These are phyloP conservation scores for Brassica juncea DNA, from an alignment of 345 rosid genomes.

Conservation along the genomic window DNA sequence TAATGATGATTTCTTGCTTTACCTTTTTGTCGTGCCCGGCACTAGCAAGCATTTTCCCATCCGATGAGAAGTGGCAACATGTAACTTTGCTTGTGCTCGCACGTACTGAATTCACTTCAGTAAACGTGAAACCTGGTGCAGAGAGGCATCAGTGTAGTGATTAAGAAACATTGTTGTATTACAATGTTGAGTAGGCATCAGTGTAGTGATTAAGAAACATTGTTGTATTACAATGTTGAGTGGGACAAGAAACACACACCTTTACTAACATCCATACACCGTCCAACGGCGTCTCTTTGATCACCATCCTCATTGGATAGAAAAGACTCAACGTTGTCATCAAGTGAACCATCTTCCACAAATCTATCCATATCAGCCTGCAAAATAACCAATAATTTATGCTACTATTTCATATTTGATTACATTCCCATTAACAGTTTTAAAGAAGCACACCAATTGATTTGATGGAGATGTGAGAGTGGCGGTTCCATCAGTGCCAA, in stretches of 20 bases:
- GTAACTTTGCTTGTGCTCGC: conserved; percentile 82
- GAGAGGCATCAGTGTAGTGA: conserved; percentile 18
- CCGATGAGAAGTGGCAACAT: conserved; percentile 94
- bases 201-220: no score
- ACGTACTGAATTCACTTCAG: conserved; percentile 64
- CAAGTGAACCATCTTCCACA: conserved; percentile 95
- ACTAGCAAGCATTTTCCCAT: conserved; percentile 93
- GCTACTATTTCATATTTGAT: conserved; percentile 3
- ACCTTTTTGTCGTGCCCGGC: conserved; percentile 99
- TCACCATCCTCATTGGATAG: conserved; percentile 86
- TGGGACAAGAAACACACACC: conserved; percentile 27
- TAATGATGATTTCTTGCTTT: conserved; percentile 1
- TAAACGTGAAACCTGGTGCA: conserved; percentile 68
- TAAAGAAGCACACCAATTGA: conserved; percentile 74
- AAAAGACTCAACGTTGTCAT: conserved; percentile 96
- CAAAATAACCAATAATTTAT: conserved; percentile 31
- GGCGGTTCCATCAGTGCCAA: conserved; percentile 60
- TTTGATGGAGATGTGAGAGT: conserved; percentile 86
- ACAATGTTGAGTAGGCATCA: no score
- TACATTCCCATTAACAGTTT: conserved; percentile 7
- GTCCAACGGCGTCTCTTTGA: conserved; percentile 74
- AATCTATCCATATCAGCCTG: conserved; percentile 96
- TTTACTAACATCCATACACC: conserved; percentile 80
- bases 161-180: conserved; percentile 8
- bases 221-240: conserved; percentile 2